phyloP scores from a whole-genome alignment of 495 filamentous ascomycete species.

The Daldinia caldariorum region DNA sequence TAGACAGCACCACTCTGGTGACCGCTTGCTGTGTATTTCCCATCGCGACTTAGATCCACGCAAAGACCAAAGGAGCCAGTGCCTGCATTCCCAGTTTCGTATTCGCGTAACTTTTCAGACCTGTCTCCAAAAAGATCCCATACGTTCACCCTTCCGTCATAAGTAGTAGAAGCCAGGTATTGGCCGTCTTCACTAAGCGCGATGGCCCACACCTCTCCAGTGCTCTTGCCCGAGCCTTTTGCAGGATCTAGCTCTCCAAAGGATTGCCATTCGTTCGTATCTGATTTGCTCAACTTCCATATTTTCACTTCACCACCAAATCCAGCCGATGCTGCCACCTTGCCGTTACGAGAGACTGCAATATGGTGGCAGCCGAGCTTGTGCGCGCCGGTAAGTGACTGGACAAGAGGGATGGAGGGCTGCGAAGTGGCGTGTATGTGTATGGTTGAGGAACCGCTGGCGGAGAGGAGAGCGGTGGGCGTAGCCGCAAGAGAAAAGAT shows the following conservation, averaged over 20 bases:
- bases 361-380: slow-evolving; percentile 90
- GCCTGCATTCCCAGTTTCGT: slow-evolving; percentile 84
- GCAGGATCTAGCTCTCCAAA: slow-evolving; percentile 48
- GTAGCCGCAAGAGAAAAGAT: slow-evolving; percentile 93
- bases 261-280: slow-evolving; percentile 57
- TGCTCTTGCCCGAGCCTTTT: slow-evolving; percentile 52
- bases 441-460: slow-evolving; percentile 81
- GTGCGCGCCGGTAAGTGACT: slow-evolving; percentile 80
- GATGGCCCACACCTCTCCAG: slow-evolving; percentile 84
- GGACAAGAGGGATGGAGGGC: slow-evolving; percentile 75
- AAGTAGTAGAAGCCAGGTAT: slow-evolving; percentile 82
- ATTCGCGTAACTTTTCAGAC: slow-evolving; percentile 72
- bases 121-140: slow-evolving; percentile 73
- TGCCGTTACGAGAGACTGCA: slow-evolving; percentile 72
- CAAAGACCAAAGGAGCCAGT: slow-evolving; percentile 78
- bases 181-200: slow-evolving; percentile 82
- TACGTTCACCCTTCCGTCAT: slow-evolving; percentile 85
- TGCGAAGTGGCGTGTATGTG: slow-evolving; percentile 77
- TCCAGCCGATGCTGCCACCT: slow-evolving; percentile 79
- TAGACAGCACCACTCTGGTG: slow-evolving; percentile 95
- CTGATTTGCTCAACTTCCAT: slow-evolving; percentile 69
- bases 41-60: slow-evolving; percentile 81
- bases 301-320: slow-evolving; percentile 87
- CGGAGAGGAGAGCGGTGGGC: slow-evolving; percentile 76
- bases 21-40: slow-evolving; percentile 85